Evolutionary conservation across 345 rosid species (phyloP), one percentile per base, ranked within the genome.

Genomic region (Iberis pinnata): DNA sequence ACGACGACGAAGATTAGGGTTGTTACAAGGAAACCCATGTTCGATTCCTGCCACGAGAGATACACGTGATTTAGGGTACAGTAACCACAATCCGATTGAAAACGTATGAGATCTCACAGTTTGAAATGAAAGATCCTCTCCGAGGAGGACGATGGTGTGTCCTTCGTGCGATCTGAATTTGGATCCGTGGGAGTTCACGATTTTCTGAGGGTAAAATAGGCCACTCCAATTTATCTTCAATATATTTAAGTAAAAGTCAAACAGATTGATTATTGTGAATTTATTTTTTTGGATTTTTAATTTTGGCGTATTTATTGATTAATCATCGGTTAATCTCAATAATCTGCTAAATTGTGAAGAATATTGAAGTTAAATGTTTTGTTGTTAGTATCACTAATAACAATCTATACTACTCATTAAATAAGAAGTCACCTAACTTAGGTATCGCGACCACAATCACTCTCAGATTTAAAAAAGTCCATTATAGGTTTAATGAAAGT

Each of bases 11-110:
- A 93, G 46, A 86, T 83, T 63, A 86, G 73, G 50, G 84, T 83
- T 51, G 96, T 93, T 15, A 88, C 77, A 32, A 88, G 50, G 65
- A 93, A 93, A 47, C 97, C 99, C 99, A 88, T 88, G 22, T 40
- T 52, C 62, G 71, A 68, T 76, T 64, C 49, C 73, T 64, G 54
- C 54, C 24, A 64, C 9, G 53, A 58, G 4, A 58, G 55, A 14
- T 42, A 35, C 38, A n/a, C 13, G 45, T 36, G 27, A 58, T 58
- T 50, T 25, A 50, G 33, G 53, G 36, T 36, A 47, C 17, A 49
- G 27, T 39, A 16, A 35, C 38, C 60, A 22, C n/a, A n/a, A n/a
- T n/a, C n/a, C n/a, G n/a, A n/a, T n/a, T n/a, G n/a, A 22, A 22
- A 22, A 22, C 25, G 25, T 47, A 35, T 29, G 60, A 52, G 56